Percentiles rank a stretch among this genome's conserved stretches.
Evolutionary conservation across 2,329 filamentous ascomycete species (phyloP).

Genomic region (Colletotrichum camelliae): DNA sequence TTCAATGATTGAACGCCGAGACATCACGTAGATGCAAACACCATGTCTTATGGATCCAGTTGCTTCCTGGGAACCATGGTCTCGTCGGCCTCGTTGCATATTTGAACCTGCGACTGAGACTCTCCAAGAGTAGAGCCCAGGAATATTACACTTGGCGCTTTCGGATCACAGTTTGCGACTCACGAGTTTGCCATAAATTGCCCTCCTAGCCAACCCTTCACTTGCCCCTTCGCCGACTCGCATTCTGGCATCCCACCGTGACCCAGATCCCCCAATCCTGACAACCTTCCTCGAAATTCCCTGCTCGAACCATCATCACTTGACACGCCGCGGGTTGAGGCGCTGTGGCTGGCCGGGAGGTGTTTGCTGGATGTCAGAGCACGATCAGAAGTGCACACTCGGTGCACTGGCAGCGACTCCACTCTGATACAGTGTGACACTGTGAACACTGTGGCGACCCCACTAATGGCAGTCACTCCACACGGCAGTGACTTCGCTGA

Average conservation of each 20-base stretch:
- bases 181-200: neutral
- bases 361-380: neutral
- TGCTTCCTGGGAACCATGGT: neutral
- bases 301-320: neutral
- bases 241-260: too few relatives aligned
- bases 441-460: too few relatives aligned
- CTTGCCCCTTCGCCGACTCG: too few relatives aligned
- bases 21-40: neutral
- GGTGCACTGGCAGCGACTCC: neutral
- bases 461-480: too few relatives aligned
- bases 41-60: neutral
- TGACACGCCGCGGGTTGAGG: neutral
- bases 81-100: neutral
- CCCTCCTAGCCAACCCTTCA: too few relatives aligned
- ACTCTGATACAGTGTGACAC: too few relatives aligned
- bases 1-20: neutral
- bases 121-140: accelerated
- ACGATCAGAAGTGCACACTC: neutral
- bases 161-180: neutral
- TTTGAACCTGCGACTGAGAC: neutral
- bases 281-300: neutral
- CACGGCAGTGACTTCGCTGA: too few relatives aligned
- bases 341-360: neutral
- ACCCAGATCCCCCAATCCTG: too few relatives aligned
- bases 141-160: neutral